Evolutionary conservation across 129 eudicot species (phyloP).

Genomic region (Tanacetum coccineum): DNA sequence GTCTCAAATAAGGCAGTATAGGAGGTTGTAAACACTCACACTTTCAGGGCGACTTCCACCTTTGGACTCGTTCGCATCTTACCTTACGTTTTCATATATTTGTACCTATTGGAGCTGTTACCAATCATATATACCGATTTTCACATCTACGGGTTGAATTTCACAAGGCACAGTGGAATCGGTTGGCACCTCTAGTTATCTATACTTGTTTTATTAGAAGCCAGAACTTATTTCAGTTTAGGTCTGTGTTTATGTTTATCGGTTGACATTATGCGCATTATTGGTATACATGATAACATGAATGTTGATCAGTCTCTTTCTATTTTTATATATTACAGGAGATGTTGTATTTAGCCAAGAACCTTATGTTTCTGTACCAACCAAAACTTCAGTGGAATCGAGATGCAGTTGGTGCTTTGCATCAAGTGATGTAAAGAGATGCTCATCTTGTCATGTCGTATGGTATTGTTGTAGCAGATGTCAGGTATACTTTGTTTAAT

Average conservation of each 20-base stretch:
- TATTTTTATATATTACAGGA: slow-evolving; percentile 33
- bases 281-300: not conserved
- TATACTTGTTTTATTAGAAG: slow-evolving; percentile 3
- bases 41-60: too few species aligned
- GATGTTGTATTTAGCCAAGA: slow-evolving; percentile 68
- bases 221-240: not conserved
- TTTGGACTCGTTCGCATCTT: too few species aligned
- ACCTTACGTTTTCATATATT: too few species aligned
- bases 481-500: slow-evolving; percentile 50
- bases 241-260: slow-evolving; percentile 13
- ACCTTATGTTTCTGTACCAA: slow-evolving; percentile 86
- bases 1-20: not conserved
- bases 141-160: too few species aligned
- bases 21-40: not conserved
- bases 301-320: slow-evolving; percentile 11
- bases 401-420: slow-evolving; percentile 83
- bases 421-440: slow-evolving; percentile 58
- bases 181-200: not conserved
- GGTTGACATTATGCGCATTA: not conserved
- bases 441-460: slow-evolving; percentile 85
- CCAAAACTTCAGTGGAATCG: slow-evolving; percentile 40
- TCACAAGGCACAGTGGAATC: too few species aligned
- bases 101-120: too few species aligned
- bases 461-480: slow-evolving; percentile 83
- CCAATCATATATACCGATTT: too few species aligned